Conservation (phyloP, 192 early-diverging fungal species). For the Coemansia sp. region DNA sequence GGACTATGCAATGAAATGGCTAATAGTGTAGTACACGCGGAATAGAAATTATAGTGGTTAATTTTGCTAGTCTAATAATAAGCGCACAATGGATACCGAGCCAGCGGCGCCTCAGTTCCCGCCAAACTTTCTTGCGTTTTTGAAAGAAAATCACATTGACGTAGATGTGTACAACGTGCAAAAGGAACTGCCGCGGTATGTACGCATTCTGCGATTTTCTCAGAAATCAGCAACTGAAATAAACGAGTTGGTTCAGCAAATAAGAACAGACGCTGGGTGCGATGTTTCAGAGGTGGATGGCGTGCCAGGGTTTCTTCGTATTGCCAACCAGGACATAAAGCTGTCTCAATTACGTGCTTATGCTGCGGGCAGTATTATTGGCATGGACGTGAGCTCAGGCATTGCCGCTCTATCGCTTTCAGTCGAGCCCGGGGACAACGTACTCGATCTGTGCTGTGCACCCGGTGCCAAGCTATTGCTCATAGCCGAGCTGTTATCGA, state of each 20-base stretch:
- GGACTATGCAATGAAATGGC: too few species aligned
- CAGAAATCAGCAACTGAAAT: constrained; percentile 41
- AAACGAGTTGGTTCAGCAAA: constrained; percentile 32
- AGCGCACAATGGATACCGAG: too few species aligned
- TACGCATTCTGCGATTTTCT: constrained; percentile 57
- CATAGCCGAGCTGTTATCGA: constrained; percentile 63
- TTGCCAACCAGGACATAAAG: constrained; percentile 44
- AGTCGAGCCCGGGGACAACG: constrained; percentile 73
- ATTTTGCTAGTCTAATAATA: too few species aligned
- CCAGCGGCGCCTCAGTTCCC: not conserved
- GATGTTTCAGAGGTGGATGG: constrained; percentile 51
- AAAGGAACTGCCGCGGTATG: constrained; percentile 69
- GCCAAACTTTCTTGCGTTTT: constrained; percentile 62
- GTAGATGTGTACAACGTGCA: constrained; percentile 61
- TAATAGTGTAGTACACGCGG: too few species aligned
- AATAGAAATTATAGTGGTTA: too few species aligned
- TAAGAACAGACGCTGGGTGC: constrained; percentile 55
- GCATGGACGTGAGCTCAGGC: constrained; percentile 84
- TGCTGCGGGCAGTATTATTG: constrained; percentile 54
- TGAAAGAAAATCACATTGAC: constrained; percentile 70
- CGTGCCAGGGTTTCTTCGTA: constrained; percentile 62
- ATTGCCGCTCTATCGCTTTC: constrained; percentile 79
- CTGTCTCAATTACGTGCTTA: constrained; percentile 58
- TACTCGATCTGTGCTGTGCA: constrained; percentile 87
- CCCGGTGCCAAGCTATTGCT: constrained; percentile 88